Evolutionary conservation across 495 filamentous ascomycete species (phyloP).

Genomic region (Penicillium riverlandense): DNA sequence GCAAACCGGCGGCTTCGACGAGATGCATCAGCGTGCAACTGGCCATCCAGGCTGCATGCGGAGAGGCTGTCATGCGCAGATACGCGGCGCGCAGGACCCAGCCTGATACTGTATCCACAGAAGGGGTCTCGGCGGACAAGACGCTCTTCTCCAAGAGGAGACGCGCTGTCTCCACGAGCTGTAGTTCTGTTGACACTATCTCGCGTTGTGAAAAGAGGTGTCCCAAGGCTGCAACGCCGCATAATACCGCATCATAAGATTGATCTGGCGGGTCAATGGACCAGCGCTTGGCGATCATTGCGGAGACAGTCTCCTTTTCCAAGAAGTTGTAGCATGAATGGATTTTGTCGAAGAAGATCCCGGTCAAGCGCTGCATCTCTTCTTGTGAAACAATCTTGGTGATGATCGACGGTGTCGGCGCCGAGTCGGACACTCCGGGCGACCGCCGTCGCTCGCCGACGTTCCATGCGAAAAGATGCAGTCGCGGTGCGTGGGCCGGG

Average conservation of each 20-base stretch:
- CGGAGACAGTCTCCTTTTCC: conserved; percentile 26
- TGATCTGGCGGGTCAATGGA: conserved; percentile 12
- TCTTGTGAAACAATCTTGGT: conserved; percentile 32
- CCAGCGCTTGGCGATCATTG: conserved; percentile 33
- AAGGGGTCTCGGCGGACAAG: conserved; percentile 19
- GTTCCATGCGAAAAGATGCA: conserved; percentile 54
- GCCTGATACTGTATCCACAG: conserved; percentile 35
- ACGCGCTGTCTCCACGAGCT: conserved; percentile 35
- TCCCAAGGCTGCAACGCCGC: conserved; percentile 43
- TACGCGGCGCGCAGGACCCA: conserved; percentile 49
- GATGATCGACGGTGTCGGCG: conserved; percentile 13
- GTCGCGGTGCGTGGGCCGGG: conserved; percentile 38
- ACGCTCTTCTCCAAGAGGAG: conserved; percentile 35
- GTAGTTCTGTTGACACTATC: conserved; percentile 21
- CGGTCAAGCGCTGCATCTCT: conserved; percentile 31
- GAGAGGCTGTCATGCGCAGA: conserved; percentile 43
- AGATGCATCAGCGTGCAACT: conserved; percentile 49
- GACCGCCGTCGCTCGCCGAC: conserved; percentile 32
- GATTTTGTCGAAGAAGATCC: conserved; percentile 43
- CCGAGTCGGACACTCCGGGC: conserved; percentile 1
- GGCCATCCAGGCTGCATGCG: conserved; percentile 49
- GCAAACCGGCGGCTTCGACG: conserved; percentile 45
- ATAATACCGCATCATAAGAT: conserved; percentile 38
- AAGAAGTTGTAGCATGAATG: conserved; percentile 45
- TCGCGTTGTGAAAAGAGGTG: conserved; percentile 36